Base-by-base conservation (phyloP, 2,329 filamentous ascomycete genomes). In the Metarhizium sp. region DNA sequence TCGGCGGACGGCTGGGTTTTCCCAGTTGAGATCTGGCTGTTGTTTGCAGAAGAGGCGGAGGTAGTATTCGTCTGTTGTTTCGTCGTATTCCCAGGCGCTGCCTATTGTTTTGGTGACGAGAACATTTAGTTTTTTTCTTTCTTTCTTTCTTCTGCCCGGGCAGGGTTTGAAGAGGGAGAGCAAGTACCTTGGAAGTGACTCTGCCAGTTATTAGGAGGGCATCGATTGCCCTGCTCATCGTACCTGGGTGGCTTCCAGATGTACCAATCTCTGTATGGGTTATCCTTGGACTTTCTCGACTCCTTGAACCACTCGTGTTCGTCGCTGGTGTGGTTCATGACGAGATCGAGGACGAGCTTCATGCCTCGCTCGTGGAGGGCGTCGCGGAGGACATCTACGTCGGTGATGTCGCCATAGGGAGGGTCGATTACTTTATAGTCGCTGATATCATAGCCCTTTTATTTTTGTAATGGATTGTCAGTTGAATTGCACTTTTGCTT, bases 1-100 rank as follows among this genome's bases (percentile, higher is more conserved):
- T 55, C 78, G 70, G 38, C 86, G 78, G 3, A 88, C 82, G 0
- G 78, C 77, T 0, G 77, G 75, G 62, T 86, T 85, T 64, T 90
- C 85, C 87, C 87, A 91, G 71, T 91, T 91, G 45, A 92, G 78
- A 60, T 91, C 88, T 0, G 88, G 87, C 65, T 90, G 87, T 60
- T 86, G 81, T 4, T 77, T 78, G 46, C 81, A 80, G 68, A 88
- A 92, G 34, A 91, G 77, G 59, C 83, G 81, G 1, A 90, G 80
- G 64, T 88, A 81, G 63, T 78, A 79, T 59, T 79, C 75, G 11
- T 69, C 67, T 0, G 76, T 78, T 13, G 66, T 58, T 61, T 77
- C 75, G 57, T 79, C 76, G 46, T 74, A 81, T 50, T 75, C 70
- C 76, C 76, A 79, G 1, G 71, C 72, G 56, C 67, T 70, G 42